These are phyloP conservation scores for Chloranthus sessilifolius DNA, from an alignment of 164 flowering plant species.

Conservation along the genomic window DNA sequence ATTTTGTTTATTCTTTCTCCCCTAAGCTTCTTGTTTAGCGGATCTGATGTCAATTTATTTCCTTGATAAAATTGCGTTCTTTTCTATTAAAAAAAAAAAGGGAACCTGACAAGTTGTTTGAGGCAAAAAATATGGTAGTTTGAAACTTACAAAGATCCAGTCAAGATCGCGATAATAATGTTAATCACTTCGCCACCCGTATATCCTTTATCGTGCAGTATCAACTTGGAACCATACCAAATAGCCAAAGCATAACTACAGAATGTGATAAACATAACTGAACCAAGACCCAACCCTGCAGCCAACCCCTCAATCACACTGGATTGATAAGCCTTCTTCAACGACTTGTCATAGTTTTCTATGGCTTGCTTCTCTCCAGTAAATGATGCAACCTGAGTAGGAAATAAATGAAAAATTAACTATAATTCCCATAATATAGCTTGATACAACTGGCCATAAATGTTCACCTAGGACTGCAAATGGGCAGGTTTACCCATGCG, in stretches of 20 bases:
- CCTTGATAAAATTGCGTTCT: too few relatives aligned
- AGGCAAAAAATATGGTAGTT: neutral
- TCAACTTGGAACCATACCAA: neutral
- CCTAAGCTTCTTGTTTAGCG: too few relatives aligned
- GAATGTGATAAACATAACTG: conserved; percentile 1
- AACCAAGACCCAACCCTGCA: conserved; percentile 1
- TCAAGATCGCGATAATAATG: neutral
- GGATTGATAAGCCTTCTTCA: neutral
- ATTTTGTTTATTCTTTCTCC: too few relatives aligned
- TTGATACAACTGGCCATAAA: too few relatives aligned
- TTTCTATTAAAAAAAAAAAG: neutral
- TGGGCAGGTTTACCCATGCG: too few relatives aligned
- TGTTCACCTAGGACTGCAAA: too few relatives aligned
- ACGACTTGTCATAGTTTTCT: conserved; percentile 1
- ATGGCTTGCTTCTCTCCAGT: conserved; percentile 3
- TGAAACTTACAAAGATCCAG: conserved; percentile 51
- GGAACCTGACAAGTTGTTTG: neutral
- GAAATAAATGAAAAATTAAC: too few relatives aligned
- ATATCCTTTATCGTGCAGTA: conserved; percentile 9
- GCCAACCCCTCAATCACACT: neutral
- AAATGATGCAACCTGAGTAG: conserved; percentile 5
- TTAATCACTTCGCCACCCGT: conserved; percentile 4
- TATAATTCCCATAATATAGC: too few relatives aligned
- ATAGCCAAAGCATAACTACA: conserved; percentile 5
- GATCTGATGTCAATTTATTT: too few relatives aligned